Evolutionary conservation across 768 basidiomycete species (phyloP), one percentile per base, ranked within the genome.

Genomic region (Panus rudis): DNA sequence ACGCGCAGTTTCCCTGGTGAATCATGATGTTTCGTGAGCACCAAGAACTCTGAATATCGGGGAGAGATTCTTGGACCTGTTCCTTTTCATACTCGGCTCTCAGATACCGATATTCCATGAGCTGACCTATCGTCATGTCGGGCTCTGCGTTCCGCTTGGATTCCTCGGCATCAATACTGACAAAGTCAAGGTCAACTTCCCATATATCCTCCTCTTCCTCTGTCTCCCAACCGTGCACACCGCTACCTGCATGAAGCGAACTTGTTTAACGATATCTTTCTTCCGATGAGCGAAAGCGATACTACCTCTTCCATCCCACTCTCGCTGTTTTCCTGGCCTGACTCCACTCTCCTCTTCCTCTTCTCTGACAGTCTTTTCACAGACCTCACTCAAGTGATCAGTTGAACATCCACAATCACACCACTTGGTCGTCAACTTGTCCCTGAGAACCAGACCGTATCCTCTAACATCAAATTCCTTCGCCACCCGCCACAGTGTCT

Each of bases 331-430:
- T 5, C 84, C 84, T 0, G 71, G 61, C 27, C 79, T 57, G 0
- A 75, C 69, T 1, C 77, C 70, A 30, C 66, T 73, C 44, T 77
- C 78, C 51, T 77, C 75, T 52, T 84, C 84, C 22, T 82, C 82
- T 55, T 81, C 77, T 37, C 81, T 59, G 24, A 84, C 83, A 6
- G 81, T 81, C 44, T 70, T 70, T 63, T 85, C 84, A 49, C 84
- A 85, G 13, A 86, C 84, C 57, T 85, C 83, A 1, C 81, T 79
- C 11, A 86, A 64, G 54, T 85, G 82, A 56, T 84, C 84, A 21
- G 84, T 84, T 37, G 82, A 84, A 56, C 84, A 86, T 1, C 84
- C 84, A 61, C 84, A 86, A 46, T 84, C 83, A 55, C 84, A 86
- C 84, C 84, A 86, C 52, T 84, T 85, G 4, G 69, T 72, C 11